Evolutionary conservation across 495 filamentous ascomycete species (phyloP).

Genomic region (Neurospora sp.): DNA sequence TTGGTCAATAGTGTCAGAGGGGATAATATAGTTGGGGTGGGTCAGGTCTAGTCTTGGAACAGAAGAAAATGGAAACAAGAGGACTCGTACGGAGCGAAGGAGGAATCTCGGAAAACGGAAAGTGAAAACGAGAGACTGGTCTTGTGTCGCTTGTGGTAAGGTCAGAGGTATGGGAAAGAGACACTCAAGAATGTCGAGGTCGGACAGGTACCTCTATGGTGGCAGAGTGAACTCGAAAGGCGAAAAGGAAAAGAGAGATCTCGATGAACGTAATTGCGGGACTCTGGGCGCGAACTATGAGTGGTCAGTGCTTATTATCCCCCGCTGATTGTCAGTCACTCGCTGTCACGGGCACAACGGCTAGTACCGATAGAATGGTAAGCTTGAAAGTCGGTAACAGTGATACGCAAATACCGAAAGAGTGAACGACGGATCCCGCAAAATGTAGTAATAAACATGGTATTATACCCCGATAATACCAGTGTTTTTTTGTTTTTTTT

Average conservation of each 20-base stretch:
- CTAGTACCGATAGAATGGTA: not conserved
- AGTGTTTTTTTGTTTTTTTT: too few relatives aligned
- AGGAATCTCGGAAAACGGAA: not conserved
- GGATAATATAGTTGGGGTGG: not conserved
- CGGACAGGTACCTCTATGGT: not conserved
- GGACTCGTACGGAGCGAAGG: not conserved
- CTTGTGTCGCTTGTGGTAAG: not conserved
- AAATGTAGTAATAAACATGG: not conserved
- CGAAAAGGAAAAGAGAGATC: not conserved
- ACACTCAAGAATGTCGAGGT: not conserved
- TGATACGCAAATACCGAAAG: not conserved
- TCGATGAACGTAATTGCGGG: not conserved
- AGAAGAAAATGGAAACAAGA: not conserved
- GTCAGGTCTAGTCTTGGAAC: not conserved
- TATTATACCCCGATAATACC: not conserved
- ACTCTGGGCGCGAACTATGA: not conserved
- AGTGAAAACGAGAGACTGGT: not conserved
- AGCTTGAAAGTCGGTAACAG: not conserved
- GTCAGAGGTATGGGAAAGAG: not conserved
- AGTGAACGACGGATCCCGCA: not conserved
- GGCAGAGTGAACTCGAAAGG: not conserved
- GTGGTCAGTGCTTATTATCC: not conserved
- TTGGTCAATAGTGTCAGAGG: not conserved
- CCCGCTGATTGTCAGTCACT: not conserved
- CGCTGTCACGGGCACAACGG: not conserved